Percentiles rank a stretch among this genome's conserved stretches.
Evolutionary conservation across 257 asterid genomes (phyloP).

Genomic region (Leptodermis oblonga): DNA sequence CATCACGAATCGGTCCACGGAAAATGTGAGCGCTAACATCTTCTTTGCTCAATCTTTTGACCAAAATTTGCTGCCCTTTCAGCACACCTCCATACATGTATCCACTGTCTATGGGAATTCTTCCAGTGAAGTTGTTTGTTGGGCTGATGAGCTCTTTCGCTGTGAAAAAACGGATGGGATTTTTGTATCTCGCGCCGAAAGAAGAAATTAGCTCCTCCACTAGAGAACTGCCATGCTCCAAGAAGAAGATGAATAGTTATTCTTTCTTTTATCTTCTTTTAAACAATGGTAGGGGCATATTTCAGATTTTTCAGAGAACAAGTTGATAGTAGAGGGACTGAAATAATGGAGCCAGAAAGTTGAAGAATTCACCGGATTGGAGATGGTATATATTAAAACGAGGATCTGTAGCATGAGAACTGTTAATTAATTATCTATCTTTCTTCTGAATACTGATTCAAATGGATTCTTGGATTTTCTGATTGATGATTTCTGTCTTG

Average conservation of each 20-base stretch:
- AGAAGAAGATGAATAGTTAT: background rate
- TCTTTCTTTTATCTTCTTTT: background rate
- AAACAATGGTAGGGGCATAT: background rate
- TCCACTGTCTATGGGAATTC: background rate
- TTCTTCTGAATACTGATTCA: no score
- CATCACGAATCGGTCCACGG: slow-evolving; percentile 12
- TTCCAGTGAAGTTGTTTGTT: slow-evolving; percentile 5
- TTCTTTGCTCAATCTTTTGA: background rate
- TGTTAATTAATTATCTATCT: no score
- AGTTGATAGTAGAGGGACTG: background rate
- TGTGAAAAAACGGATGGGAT: slow-evolving; percentile 10
- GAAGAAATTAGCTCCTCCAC: slow-evolving; percentile 10
- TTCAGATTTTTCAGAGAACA: background rate
- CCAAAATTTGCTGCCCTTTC: background rate
- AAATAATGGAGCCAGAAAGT: no score
- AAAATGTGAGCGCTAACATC: background rate
- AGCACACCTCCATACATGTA: slow-evolving; percentile 1
- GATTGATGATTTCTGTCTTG: background rate
- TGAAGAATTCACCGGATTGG: background rate
- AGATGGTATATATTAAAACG: no score
- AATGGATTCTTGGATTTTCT: no score
- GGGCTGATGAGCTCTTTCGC: slow-evolving; percentile 16
- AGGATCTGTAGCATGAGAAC: no score
- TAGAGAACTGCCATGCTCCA: slow-evolving; percentile 11
- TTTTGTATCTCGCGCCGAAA: slow-evolving; percentile 9